Base-by-base conservation (phyloP, 1,284 basidiomycete genomes). In the Omphalotus olearius region DNA sequence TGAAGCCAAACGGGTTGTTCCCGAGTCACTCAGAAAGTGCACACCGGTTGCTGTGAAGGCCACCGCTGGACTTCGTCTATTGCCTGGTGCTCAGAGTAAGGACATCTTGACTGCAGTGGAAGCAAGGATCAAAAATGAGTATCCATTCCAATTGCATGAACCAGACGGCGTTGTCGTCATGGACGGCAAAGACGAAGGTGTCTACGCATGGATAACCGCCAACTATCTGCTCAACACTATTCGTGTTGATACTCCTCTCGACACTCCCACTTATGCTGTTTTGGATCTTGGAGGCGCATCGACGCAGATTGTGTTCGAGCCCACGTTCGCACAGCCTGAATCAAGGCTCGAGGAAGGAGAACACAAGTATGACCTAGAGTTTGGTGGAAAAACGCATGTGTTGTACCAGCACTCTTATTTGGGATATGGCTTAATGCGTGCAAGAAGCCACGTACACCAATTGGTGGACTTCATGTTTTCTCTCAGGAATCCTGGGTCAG, bases 281-380 rank as follows among this genome's bases (percentile, higher is more conserved):
- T 86, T 99, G 59, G 96, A 99, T 66, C 83, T 99, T 45, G 97
- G 96, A 9, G 96, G 97, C 5, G 96, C 97, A 17, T 97, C 93
- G 26, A 98, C 96, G 7, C 96, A 98, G 71, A 98, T 99, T 65
- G 95, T 98, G 51, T 98, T 99, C 63, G 88, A 97, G 72, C 96
- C 96, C 1, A 75, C 71, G 52, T 87, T 87, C 68, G 57, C 69
- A 50, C 66, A 69, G 47, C 71, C 73, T 11, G 71, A 76, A 53
- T 63, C 68, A 45, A 66, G 67, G 54, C 71, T 98, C 58, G 82
- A 79, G 61, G 84, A 91, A 10, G 95, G 95, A 41, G 95, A 98
- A 57, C 96, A 99, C 75, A 93, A 93, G 69, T 98, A 96, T 70
- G 82, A 85, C 52, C 78, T 99, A 47, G 73, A 68, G 44, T 93